phyloP scores from a whole-genome alignment of 371 early-diverging fungal species.

The Mucor velutinosus region DNA sequence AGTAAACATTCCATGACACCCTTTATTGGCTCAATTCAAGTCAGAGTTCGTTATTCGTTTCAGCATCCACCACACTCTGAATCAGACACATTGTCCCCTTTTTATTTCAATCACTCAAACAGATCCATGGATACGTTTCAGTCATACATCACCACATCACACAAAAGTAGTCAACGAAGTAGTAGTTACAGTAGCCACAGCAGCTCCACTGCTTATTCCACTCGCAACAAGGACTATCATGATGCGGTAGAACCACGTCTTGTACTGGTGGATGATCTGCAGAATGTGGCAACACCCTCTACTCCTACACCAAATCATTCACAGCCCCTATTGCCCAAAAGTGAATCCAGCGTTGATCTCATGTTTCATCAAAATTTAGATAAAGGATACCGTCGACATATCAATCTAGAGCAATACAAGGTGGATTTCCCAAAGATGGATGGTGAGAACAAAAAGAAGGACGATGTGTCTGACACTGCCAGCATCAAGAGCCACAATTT shows the following conservation, averaged over 20 bases:
- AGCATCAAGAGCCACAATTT: slow-evolving; percentile 51
- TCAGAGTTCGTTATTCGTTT: slow-evolving; percentile 46
- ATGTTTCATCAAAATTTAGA: slow-evolving; percentile 33
- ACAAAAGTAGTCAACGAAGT: slow-evolving; percentile 14
- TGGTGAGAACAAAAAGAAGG: slow-evolving; percentile 16
- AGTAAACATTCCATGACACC: slow-evolving; percentile 50
- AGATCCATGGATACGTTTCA: slow-evolving; percentile 22
- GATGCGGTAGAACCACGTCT: slow-evolving; percentile 42
- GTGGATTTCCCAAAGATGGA: slow-evolving; percentile 24
- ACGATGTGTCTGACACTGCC: slow-evolving; percentile 23
- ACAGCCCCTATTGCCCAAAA: slow-evolving; percentile 10
- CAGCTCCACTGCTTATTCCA: background rate
- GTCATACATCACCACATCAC: slow-evolving; percentile 3
- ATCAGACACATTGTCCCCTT: slow-evolving; percentile 18
- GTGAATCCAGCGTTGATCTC: slow-evolving; percentile 35
- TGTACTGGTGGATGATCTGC: slow-evolving; percentile 24
- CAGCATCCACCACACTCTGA: slow-evolving; percentile 33
- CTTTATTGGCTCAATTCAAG: slow-evolving; percentile 47
- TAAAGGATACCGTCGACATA: slow-evolving; percentile 13
- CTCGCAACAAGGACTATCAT: slow-evolving; percentile 20
- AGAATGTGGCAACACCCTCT: slow-evolving; percentile 5
- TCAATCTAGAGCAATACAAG: slow-evolving; percentile 10
- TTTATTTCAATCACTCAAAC: slow-evolving; percentile 16
- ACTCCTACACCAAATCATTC: slow-evolving; percentile 8
- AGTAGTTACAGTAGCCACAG: slow-evolving; percentile 12